Evolutionary conservation across 139 green algal genomes (phyloP).

Genomic region (Chlamydomonas urium): DNA sequence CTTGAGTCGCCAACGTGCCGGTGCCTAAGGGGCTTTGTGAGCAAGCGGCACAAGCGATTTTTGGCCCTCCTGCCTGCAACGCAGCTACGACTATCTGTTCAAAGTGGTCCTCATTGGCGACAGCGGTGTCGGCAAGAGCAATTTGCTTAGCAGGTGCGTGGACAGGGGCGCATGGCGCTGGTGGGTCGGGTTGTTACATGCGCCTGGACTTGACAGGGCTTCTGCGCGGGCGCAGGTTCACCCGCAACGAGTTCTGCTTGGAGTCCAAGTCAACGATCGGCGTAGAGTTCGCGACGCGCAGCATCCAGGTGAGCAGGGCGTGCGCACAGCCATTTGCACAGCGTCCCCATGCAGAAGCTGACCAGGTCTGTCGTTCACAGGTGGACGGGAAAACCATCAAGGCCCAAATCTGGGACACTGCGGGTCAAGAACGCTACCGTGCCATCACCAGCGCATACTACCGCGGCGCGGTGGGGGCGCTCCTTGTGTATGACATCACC

Average conservation of each 20-base stretch:
- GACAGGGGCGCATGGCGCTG: no score
- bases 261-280: slow-evolving; percentile 99
- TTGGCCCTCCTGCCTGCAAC: not conserved
- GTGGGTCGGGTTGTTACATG: slow-evolving; percentile 49
- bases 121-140: slow-evolving; percentile 97
- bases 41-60: not conserved
- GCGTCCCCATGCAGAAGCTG: no score
- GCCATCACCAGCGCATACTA: slow-evolving; percentile 99
- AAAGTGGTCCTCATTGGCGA: slow-evolving; percentile 99
- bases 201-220: no score
- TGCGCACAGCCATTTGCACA: no score
- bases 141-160: slow-evolving; percentile 79
- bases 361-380: no score
- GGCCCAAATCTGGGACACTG: slow-evolving; percentile 99
- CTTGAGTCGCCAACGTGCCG: not conserved
- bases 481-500: slow-evolving; percentile 99
- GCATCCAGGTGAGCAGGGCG: slow-evolving; percentile 81
- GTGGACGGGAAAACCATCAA: slow-evolving; percentile 99
- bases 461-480: slow-evolving; percentile 91
- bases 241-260: slow-evolving; percentile 97
- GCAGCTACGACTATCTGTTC: slow-evolving; percentile 99
- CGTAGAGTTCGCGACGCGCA: slow-evolving; percentile 98
- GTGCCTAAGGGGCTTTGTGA: slow-evolving; percentile 1
- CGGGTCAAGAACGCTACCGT: slow-evolving; percentile 94
- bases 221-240: slow-evolving; percentile 88